phyloP scores from a whole-genome alignment of 305 asterid genomes.

The Solanum hybrid region DNA sequence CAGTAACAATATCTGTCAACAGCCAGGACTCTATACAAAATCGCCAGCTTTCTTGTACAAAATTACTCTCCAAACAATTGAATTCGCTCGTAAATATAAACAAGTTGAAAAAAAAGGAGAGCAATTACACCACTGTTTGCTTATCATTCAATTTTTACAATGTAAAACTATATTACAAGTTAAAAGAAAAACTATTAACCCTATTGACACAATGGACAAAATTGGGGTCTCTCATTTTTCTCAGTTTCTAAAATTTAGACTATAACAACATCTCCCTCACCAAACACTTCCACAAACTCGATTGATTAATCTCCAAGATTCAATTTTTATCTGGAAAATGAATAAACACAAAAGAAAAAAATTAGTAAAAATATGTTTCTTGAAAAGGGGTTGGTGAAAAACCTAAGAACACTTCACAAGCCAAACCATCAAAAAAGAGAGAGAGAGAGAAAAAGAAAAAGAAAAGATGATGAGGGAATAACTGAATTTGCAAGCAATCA shows the following conservation, averaged over 20 bases:
- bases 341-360: conserved; percentile 5
- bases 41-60: conserved; percentile 62
- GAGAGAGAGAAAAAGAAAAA: not conserved
- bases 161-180: conserved; percentile 32
- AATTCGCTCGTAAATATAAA: conserved; percentile 40
- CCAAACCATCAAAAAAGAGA: conserved; percentile 5
- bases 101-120: conserved; percentile 11
- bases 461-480: conserved; percentile 24
- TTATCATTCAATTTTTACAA: conserved; percentile 17
- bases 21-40: conserved; percentile 40
- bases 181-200: conserved; percentile 22
- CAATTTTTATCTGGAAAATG: conserved; percentile 22
- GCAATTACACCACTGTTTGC: not conserved
- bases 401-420: conserved; percentile 15
- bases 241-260: conserved; percentile 19
- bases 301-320: conserved; percentile 31
- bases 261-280: conserved; percentile 26
- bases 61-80: conserved; percentile 57
- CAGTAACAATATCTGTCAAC: conserved; percentile 47
- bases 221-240: conserved; percentile 61
- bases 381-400: conserved; percentile 11
- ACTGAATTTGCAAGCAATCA: conserved; percentile 44
- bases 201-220: conserved; percentile 21
- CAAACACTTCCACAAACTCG: conserved; percentile 24
- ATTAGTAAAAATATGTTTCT: not conserved